These are phyloP conservation scores for Rhynchosporium graminicola DNA, from an alignment of 2,329 filamentous ascomycete species.

Conservation along the genomic window DNA sequence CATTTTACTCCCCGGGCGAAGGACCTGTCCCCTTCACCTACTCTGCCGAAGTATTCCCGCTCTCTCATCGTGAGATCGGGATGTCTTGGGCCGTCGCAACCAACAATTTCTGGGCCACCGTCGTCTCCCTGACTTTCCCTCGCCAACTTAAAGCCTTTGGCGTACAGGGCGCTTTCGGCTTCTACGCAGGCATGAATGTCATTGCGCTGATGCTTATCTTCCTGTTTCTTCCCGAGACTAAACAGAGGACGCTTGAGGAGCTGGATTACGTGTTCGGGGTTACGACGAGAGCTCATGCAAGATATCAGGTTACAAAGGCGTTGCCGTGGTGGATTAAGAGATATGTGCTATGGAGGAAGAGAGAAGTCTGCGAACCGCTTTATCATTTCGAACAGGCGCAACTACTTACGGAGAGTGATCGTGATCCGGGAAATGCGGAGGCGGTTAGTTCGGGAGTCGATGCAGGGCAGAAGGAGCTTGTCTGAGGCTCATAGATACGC, in stretches of 20 bases:
- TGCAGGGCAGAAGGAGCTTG: conserved; percentile 20
- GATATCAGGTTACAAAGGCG: conserved; percentile 47
- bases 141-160: conserved; percentile 34
- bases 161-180: conserved; percentile 48
- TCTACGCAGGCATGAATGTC: conserved; percentile 58
- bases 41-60: conserved; percentile 63
- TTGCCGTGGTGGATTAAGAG: conserved; percentile 63
- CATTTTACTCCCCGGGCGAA: conserved; percentile 63
- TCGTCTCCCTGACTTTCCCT: conserved; percentile 58
- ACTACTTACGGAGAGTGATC: conserved; percentile 22
- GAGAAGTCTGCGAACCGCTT: conserved; percentile 20
- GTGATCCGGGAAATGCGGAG: conserved; percentile 12
- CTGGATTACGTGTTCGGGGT: conserved; percentile 51
- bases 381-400: conserved; percentile 28
- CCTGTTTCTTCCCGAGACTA: conserved; percentile 59
- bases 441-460: conserved; percentile 18
- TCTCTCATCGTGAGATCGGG: conserved; percentile 63
- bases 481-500: conserved; percentile 1
- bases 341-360: conserved; percentile 36
- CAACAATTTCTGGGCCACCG: conserved; percentile 59
- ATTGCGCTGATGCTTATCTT: conserved; percentile 58
- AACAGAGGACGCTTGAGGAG: conserved; percentile 45
- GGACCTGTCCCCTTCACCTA: conserved; percentile 64
- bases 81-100: conserved; percentile 66
- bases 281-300: conserved; percentile 32